These are phyloP conservation scores for Dichomitus squalens DNA, from an alignment of 1,284 basidiomycete species.

Conservation along the genomic window DNA sequence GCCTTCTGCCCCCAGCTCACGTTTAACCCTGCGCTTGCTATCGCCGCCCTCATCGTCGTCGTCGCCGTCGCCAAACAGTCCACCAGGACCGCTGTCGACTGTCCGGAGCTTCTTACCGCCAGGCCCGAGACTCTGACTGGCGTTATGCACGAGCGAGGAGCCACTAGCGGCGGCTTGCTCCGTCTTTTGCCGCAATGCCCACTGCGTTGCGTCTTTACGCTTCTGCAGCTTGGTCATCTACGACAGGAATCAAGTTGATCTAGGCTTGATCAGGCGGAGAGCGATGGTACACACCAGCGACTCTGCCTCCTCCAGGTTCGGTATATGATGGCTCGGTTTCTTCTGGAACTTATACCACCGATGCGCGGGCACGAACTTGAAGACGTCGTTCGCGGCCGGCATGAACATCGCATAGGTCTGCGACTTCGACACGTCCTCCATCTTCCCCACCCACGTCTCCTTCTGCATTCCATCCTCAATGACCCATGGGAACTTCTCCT, in stretches of 20 bases:
- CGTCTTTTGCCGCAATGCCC: conserved; percentile 69
- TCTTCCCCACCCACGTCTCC: conserved; percentile 78
- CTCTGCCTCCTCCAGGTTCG: conserved; percentile 72
- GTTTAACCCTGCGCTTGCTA: conserved; percentile 46
- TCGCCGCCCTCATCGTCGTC: conserved; percentile 65
- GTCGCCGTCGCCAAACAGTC: conserved; percentile 60
- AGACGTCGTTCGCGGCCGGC: conserved; percentile 73
- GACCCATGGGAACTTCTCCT: conserved; percentile 90
- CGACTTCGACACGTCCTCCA: conserved; percentile 74
- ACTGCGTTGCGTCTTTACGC: conserved; percentile 73
- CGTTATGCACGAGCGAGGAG: conserved; percentile 49
- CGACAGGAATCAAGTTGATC: background rate
- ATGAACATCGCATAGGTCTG: conserved; percentile 51
- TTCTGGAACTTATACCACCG: conserved; percentile 92
- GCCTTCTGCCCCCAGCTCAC: conserved; percentile 68
- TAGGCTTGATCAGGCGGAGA: background rate
- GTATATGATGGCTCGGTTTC: conserved; percentile 71
- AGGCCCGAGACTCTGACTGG: conserved; percentile 61
- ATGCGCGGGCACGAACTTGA: conserved; percentile 85
- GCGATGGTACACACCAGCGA: conserved; percentile 56
- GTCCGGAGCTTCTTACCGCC: conserved; percentile 63
- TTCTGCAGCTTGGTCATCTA: conserved; percentile 58
- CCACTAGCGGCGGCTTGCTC: conserved; percentile 46
- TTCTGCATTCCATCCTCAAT: conserved; percentile 73
- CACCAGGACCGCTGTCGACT: conserved; percentile 60